Conservation (phyloP, 169 alveolate genomes). For the Cryptosporidium ryanae region DNA sequence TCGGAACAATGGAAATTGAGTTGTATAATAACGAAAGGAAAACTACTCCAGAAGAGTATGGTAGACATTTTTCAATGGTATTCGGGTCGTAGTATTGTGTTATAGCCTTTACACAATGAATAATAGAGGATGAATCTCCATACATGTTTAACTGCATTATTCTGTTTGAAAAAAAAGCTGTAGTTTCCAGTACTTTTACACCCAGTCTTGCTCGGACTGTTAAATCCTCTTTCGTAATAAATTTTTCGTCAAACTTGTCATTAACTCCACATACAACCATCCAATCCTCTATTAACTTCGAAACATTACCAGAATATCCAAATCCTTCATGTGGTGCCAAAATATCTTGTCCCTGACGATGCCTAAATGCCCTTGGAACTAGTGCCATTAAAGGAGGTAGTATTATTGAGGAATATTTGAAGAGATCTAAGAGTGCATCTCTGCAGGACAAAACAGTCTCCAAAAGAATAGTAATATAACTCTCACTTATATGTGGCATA, state of each 20-base stretch:
- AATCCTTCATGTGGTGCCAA: slow-evolving; percentile 58
- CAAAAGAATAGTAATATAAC: slow-evolving; percentile 28
- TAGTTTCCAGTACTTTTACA: slow-evolving; percentile 31
- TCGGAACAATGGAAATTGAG: slow-evolving; percentile 37
- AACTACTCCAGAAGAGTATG: slow-evolving; percentile 58
- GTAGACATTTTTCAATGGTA: slow-evolving; percentile 20
- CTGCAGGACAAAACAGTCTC: slow-evolving; percentile 43
- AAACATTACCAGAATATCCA: slow-evolving; percentile 35
- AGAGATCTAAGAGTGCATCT: slow-evolving; percentile 10
- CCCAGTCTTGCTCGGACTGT: slow-evolving; percentile 45
- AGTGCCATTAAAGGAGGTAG: slow-evolving; percentile 70
- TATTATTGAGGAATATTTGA: slow-evolving; percentile 36
- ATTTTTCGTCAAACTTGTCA: slow-evolving; percentile 28
- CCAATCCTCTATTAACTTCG: slow-evolving; percentile 28
- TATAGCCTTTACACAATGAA: slow-evolving; percentile 9
- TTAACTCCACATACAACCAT: neutral
- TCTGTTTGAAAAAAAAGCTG: slow-evolving; percentile 68
- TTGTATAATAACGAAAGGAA: slow-evolving; percentile 47
- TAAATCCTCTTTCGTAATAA: slow-evolving; percentile 44
- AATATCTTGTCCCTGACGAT: slow-evolving; percentile 50
- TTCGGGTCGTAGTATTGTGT: slow-evolving; percentile 4
- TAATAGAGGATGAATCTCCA: slow-evolving; percentile 46
- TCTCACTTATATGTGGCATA: slow-evolving; percentile 70
- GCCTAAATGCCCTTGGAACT: slow-evolving; percentile 71
- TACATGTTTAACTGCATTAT: slow-evolving; percentile 40